Percentiles rank a stretch among this genome's conserved stretches.
Evolutionary conservation across 2,329 filamentous ascomycete genomes (phyloP).

Genomic region (Aureobasidium sp.): DNA sequence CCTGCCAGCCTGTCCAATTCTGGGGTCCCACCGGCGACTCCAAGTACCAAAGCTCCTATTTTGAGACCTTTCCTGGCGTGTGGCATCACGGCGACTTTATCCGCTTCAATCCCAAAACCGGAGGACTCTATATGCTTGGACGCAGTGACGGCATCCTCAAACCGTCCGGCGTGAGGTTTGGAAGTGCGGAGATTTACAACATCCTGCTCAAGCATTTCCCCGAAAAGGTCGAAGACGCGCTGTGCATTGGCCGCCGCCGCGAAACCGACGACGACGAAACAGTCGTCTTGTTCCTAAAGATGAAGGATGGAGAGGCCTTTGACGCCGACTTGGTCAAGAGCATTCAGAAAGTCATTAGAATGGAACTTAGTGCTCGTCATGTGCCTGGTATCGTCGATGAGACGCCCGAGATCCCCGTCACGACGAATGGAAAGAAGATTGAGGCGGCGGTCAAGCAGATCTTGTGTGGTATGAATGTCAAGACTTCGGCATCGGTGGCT

Average conservation of each 20-base stretch:
- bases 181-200: conserved; percentile 93
- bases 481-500: conserved; percentile 87
- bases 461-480: conserved; percentile 75
- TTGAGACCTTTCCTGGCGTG: conserved; percentile 68
- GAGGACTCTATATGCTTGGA: conserved; percentile 83
- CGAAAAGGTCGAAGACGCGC: conserved; percentile 69
- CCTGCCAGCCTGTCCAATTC: conserved; percentile 85
- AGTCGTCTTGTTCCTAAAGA: conserved; percentile 81
- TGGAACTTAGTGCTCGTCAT: conserved; percentile 79
- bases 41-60: conserved; percentile 83
- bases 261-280: conserved; percentile 72
- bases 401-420: conserved; percentile 81
- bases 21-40: conserved; percentile 65
- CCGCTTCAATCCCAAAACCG: conserved; percentile 59
- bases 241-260: conserved; percentile 74
- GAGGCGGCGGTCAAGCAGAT: conserved; percentile 97
- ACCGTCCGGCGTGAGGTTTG: conserved; percentile 84
- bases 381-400: conserved; percentile 78
- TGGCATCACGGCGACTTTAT: conserved; percentile 98
- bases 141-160: conserved; percentile 90
- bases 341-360: conserved; percentile 64
- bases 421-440: conserved; percentile 95
- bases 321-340: conserved; percentile 51
- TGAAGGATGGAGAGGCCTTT: conserved; percentile 54
- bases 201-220: conserved; percentile 79